Evolutionary conservation across 192 early-diverging fungal genomes (phyloP).

Genomic region (Funneliformis mosseae): DNA sequence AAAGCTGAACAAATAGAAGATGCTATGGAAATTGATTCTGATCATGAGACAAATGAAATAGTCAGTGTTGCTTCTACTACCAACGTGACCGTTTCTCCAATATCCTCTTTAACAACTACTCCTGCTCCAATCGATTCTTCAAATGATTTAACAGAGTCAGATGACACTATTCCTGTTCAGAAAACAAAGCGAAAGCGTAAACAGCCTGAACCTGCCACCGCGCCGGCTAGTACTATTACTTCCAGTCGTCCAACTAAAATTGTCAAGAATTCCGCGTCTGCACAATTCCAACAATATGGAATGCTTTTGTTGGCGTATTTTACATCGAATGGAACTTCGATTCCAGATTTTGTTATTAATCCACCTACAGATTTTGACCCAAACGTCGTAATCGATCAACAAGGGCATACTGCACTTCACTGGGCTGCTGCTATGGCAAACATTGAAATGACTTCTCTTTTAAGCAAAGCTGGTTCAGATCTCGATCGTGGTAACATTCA

Average conservation of each 20-base stretch:
- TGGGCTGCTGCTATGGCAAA: conserved; percentile 94
- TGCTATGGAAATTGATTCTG: conserved; percentile 10
- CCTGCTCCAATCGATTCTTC: conserved; percentile 30
- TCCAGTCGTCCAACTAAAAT: conserved; percentile 24
- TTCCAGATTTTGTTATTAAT: conserved; percentile 57
- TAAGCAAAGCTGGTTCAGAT: conserved; percentile 79
- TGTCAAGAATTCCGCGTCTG: neutral
- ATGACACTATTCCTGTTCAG: neutral
- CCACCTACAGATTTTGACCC: conserved; percentile 74
- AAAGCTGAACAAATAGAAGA: conserved; percentile 25
- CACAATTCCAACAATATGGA: conserved; percentile 38
- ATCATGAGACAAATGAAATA: conserved; percentile 38
- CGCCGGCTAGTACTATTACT: conserved; percentile 30
- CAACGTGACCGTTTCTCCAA: conserved; percentile 16
- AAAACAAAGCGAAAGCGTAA: conserved; percentile 23
- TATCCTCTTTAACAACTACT: conserved; percentile 20
- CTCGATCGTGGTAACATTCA: conserved; percentile 72
- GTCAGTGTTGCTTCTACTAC: conserved; percentile 35
- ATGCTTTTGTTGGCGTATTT: conserved; percentile 43
- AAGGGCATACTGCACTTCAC: conserved; percentile 91
- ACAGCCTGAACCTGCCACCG: conserved; percentile 32
- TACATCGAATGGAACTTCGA: conserved; percentile 44
- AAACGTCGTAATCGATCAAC: conserved; percentile 89
- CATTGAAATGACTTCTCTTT: conserved; percentile 68
- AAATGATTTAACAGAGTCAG: conserved; percentile 28